Evolutionary conservation across 2,329 filamentous ascomycete genomes (phyloP).

Genomic region (Trichoderma sp.): DNA sequence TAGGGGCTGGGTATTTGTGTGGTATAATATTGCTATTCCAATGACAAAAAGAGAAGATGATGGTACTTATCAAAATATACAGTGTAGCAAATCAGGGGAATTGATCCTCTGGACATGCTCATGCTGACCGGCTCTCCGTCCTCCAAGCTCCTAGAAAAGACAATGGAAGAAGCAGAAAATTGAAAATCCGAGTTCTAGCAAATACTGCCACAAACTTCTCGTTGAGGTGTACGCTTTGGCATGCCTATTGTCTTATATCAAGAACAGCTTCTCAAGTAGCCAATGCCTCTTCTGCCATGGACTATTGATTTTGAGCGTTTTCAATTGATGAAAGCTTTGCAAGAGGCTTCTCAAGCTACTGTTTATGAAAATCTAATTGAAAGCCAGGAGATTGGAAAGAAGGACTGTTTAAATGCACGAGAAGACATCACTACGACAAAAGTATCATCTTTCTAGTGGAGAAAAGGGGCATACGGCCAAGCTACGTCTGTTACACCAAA

Average conservation of each 20-base stretch:
- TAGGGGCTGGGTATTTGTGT: background rate
- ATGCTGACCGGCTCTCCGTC: background rate
- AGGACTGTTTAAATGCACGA: background rate
- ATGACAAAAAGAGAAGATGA: background rate
- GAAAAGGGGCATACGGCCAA: background rate
- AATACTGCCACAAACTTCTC: background rate
- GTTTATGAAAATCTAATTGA: background rate
- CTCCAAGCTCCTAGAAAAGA: too few relatives aligned
- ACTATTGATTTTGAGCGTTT: background rate
- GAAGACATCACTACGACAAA: background rate
- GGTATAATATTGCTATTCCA: background rate
- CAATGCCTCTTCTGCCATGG: background rate
- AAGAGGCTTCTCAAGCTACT: background rate
- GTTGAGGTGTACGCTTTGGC: background rate
- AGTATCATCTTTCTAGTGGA: background rate
- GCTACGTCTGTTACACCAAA: background rate
- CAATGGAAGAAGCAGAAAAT: background rate
- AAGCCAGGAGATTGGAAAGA: background rate
- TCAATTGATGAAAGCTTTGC: background rate
- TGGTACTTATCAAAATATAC: background rate
- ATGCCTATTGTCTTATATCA: background rate
- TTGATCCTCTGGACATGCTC: background rate
- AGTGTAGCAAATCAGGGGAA: background rate
- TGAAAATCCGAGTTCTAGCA: background rate
- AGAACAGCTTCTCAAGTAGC: background rate